These are phyloP conservation scores for Nakaseomyces bracarensis DNA, from an alignment of 1,139 yeast genomes.

Conservation along the genomic window DNA sequence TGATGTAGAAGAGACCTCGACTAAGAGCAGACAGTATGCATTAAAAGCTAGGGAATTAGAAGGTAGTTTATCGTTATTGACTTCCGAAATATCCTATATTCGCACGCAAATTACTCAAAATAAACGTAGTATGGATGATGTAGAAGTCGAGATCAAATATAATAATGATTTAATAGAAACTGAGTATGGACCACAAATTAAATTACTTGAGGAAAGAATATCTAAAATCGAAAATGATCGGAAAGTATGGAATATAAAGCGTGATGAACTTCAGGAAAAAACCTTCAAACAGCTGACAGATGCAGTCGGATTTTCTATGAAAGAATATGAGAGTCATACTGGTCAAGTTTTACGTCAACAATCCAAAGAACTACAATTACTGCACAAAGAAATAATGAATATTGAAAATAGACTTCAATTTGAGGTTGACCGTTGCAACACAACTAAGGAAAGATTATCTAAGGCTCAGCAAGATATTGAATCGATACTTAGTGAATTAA, in stretches of 20 bases:
- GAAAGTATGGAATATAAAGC: constrained; percentile 28
- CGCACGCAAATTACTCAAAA: constrained; percentile 45
- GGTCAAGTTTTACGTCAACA: constrained; percentile 54
- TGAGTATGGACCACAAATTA: constrained; percentile 33
- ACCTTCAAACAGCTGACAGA: constrained; percentile 50
- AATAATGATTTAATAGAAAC: constrained; percentile 34
- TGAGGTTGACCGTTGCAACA: constrained; percentile 49
- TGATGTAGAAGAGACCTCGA: constrained; percentile 46
- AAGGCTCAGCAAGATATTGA: constrained; percentile 23
- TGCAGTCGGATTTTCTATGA: constrained; percentile 47
- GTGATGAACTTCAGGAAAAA: constrained; percentile 36
- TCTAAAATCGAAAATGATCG: constrained; percentile 19
- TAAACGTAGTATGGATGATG: constrained; percentile 47
- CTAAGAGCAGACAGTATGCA: constrained; percentile 43
- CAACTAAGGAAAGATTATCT: constrained; percentile 41
- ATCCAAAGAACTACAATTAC: constrained; percentile 57
- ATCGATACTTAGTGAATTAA: constrained; percentile 25
- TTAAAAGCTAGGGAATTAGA: constrained; percentile 54
- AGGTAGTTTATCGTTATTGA: constrained; percentile 43
- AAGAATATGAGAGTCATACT: constrained; percentile 60
- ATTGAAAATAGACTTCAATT: constrained; percentile 55
- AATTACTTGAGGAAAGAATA: constrained; percentile 19
- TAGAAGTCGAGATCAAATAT: constrained; percentile 47
- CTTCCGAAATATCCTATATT: constrained; percentile 43
- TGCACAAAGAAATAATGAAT: constrained; percentile 51